Conservation (phyloP, 164 flowering plant genomes). For the Tetracentron sinense region DNA sequence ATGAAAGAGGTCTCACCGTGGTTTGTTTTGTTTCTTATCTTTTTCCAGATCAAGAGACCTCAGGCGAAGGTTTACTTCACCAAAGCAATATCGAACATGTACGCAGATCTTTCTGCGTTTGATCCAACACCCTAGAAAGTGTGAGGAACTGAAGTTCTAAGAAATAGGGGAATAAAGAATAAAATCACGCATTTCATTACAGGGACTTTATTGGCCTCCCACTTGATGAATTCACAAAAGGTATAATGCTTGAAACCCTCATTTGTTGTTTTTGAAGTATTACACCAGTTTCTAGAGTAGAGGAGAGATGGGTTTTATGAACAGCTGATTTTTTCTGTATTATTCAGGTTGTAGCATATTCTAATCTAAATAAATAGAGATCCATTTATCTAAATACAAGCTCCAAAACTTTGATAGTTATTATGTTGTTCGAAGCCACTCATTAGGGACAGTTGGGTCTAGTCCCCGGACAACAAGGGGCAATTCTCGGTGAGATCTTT, state of each 20-base stretch:
- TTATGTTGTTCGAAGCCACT: not conserved
- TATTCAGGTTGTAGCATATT: slow-evolving; percentile 1
- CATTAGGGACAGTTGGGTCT: too few relatives aligned
- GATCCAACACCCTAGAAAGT: slow-evolving; percentile 26
- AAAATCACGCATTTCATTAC: not conserved
- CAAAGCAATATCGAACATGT: slow-evolving; percentile 71
- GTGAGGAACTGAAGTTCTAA: not conserved
- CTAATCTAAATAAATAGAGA: not conserved
- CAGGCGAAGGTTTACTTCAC: slow-evolving; percentile 86
- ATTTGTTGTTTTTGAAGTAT: not conserved
- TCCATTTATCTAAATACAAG: not conserved
- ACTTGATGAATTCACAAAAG: slow-evolving; percentile 4
- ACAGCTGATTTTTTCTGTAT: not conserved
- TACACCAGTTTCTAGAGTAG: not conserved
- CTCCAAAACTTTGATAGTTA: not conserved
- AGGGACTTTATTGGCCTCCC: not conserved
- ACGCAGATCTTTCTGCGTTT: slow-evolving; percentile 51
- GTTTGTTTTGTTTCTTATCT: not conserved
- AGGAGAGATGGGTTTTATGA: not conserved
- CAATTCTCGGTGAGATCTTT: too few relatives aligned
- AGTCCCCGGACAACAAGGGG: too few relatives aligned
- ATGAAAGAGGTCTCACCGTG: not conserved
- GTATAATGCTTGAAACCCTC: not conserved
- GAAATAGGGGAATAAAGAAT: not conserved
- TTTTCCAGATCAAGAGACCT: slow-evolving; percentile 77